Evolutionary conservation across 2,329 filamentous ascomycete genomes (phyloP), one percentile per base, ranked within the genome.

Genomic region (Xylariaceae sp.): DNA sequence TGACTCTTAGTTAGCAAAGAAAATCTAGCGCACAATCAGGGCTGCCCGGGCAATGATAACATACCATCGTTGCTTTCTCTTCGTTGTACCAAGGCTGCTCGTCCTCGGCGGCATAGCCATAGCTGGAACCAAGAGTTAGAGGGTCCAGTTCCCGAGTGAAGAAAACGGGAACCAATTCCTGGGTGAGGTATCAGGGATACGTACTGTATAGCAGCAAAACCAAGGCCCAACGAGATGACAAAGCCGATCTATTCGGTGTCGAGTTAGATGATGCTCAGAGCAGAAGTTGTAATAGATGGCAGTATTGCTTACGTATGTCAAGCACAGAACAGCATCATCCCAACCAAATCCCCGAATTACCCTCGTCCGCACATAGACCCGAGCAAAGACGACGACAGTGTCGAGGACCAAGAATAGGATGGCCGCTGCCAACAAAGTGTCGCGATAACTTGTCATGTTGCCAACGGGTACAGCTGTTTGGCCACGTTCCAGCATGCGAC

Each of bases 311-410:
- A 67, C 66, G 55, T 65, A 67, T 47, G 68, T 63, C 21, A 68
- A 46, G 26, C 63, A 58, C 8, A 70, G 49, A 19, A 61, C 48
- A 15, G 63, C 58, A 29, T 70, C 68, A 48, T 70, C 68, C 54
- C 57, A 60, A n/a, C 68, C 66, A 44, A 68, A 68, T 0, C 61
- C 62, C 13, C 60, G 60, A n/a, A 66, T 56, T 40, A 69, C 46
- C 39, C 52, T 61, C 9, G 60, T 64, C 16, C 68, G 66, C 6
- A 68, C 66, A 49, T 66, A 68, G 29, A 69, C 47, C 19, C 67
- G 65, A 8, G 59, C 54, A 22, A 53, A 58, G 29, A 70, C 57
- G 37, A 61, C 63, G 16, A 56, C 21, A 3, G 51, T 59, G 49
- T 70, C 60, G 2, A 68, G 45, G 1, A 66, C 32, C 1, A 70